phyloP scores from a whole-genome alignment of 441 rosid genomes.

The Populus tomentosa region DNA sequence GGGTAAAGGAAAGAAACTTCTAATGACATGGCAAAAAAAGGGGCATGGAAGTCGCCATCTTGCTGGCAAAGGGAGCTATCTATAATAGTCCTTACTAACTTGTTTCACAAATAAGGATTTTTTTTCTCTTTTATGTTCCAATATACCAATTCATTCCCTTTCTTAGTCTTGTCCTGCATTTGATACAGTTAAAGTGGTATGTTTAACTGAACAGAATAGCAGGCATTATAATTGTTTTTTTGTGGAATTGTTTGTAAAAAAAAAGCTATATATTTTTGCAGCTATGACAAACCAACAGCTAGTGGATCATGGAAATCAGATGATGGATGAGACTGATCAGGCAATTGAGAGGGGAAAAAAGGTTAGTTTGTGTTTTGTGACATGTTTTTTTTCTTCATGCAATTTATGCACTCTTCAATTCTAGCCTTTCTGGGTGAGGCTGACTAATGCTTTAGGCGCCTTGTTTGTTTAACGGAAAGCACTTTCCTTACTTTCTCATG shows the following conservation, averaged over 20 bases:
- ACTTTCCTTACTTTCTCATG: not conserved
- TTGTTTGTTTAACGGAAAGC: not conserved
- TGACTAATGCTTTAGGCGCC: not conserved
- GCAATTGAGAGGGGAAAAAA: conserved; percentile 91
- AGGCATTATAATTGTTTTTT: not conserved
- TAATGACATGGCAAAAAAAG: not conserved
- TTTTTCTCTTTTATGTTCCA: not conserved
- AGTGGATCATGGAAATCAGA: conserved; percentile 63
- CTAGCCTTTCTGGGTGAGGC: not conserved
- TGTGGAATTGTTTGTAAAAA: conserved; percentile 16
- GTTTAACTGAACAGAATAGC: not conserved
- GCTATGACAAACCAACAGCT: conserved; percentile 92
- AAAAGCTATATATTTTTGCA: conserved; percentile 28
- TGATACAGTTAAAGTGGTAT: not conserved
- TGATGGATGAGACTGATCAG: conserved; percentile 96
- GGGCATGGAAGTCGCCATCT: not conserved
- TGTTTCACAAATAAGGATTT: not conserved
- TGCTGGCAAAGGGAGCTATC: not conserved
- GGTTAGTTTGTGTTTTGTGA: conserved; percentile 33
- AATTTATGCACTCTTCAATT: not conserved
- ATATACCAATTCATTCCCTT: not conserved
- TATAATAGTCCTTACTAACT: not conserved
- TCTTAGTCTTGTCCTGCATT: not conserved
- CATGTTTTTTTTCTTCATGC: not conserved
- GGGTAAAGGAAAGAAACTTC: not conserved